A percentile compares a stretch with the other conserved stretches of the same genome.
These are phyloP conservation scores for Dicorynia guianensis DNA, from an alignment of 306 rosid species.

Conservation along the genomic window DNA sequence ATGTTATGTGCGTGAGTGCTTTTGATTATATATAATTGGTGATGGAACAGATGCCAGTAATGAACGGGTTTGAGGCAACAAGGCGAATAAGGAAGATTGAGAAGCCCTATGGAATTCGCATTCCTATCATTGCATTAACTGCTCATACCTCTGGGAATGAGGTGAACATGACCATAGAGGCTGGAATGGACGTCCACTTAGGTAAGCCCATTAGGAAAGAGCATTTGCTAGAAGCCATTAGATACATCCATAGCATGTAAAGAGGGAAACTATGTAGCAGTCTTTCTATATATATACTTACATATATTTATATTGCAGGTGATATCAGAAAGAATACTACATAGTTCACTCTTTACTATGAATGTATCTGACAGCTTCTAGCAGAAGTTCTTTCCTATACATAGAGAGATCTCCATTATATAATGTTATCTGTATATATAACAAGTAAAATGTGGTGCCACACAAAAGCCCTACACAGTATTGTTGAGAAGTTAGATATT, in stretches of 20 bases:
- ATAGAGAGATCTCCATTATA: too few species aligned
- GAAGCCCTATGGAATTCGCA: conserved; percentile 48
- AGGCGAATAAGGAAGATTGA: conserved; percentile 63
- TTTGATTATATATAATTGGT: neutral
- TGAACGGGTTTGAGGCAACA: conserved; percentile 76
- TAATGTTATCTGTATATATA: too few species aligned
- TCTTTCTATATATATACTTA: neutral
- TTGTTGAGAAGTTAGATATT: too few species aligned
- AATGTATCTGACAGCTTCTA: too few species aligned
- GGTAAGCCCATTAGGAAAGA: conserved; percentile 57
- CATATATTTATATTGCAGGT: neutral
- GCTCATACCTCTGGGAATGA: conserved; percentile 54
- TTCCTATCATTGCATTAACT: conserved; percentile 79
- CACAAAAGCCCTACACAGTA: too few species aligned
- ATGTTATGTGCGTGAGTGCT: too few species aligned
- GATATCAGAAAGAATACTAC: too few species aligned
- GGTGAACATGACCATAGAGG: conserved; percentile 45
- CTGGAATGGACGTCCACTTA: conserved; percentile 73
- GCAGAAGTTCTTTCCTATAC: too few species aligned
- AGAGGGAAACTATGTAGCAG: neutral
- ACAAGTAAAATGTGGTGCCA: too few species aligned
- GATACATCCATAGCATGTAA: conserved; percentile 41
- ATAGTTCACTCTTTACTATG: too few species aligned
- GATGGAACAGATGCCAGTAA: conserved; percentile 65
- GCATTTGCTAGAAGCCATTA: conserved; percentile 54